Evolutionary conservation across 352 stramenopile species (phyloP), one percentile per base, ranked within the genome.

Genomic region (Thalassiosira livingstoniorum): DNA sequence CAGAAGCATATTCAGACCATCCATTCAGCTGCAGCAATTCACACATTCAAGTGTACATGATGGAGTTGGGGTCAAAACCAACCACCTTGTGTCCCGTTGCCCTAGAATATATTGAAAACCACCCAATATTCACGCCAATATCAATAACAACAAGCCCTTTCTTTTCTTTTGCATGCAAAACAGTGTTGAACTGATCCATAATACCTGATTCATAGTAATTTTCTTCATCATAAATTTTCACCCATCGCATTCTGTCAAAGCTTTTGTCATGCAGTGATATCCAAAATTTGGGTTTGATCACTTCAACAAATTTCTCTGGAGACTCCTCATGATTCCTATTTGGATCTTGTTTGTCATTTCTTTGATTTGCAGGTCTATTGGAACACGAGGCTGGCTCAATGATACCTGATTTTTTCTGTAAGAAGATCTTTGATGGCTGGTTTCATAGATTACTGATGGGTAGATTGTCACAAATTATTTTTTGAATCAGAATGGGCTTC

Each of bases 101-200:
- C 15, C 64, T 57, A 25, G 69, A 64, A 4, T 87, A 72, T 13
- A 91, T 43, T 2, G 72, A 75, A 66, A 78, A 89, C 63, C 71
- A 92, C 5, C 86, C 86, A 76, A 92, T 92, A 69, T 92, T 92
- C 55, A 69, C 80, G 21, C 86, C 86, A 43, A 92, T 75, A 79
- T 92, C 86, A 1, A 89, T 45, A 4, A 89, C 58, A 29, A 78
- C 54, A 15, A 58, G 54, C 25, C 34, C n/a, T n/a, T 37, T 29
- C 29, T 21, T 31, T n/a, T 61, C n/a, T 23, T 62, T 18, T 0
- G 23, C 27, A 7, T 64, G 51, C 51, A 78, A 60, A 60, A 79
- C 76, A 51, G 77, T 4, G 54, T 75, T n/a, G 65, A 85, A 80
- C 32, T 54, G 23, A 1, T 45, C 27, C 21, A 67, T 77, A 27